Base-by-base conservation (phyloP, 1,284 basidiomycete species). In the Microbotryum silenes-acaulis region DNA sequence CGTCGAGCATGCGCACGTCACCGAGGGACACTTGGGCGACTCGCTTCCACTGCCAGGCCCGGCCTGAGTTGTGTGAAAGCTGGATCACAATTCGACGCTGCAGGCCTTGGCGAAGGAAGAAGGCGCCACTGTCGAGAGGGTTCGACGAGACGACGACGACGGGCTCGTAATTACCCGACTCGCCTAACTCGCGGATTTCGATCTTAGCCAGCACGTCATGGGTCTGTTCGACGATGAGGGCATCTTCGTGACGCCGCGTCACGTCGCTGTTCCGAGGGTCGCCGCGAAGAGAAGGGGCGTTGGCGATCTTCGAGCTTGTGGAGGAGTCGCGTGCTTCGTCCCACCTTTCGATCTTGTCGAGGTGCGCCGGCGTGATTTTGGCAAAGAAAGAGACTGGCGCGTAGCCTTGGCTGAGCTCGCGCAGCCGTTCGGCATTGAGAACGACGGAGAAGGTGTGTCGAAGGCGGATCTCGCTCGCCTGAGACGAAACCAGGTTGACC, bases 241-340 rank as follows among this genome's bases (percentile, higher is more conserved):
- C 91, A 42, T 83, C 90, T 76, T 97, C 91, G 25, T 90, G 89
- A 29, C 90, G 83, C 44, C 89, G 85, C 86, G 90, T 93, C n/a
- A 64, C 63, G 51, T 70, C 63, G 16, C 29, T 53, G 31, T 62
- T 53, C n/a, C 50, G 46, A 9, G 67, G 70, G 55, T 69, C 63
- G 49, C 61, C 62, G 5, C 66, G 64, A 23, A 69, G 56, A 2
- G 61, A 53, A 4, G 45, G 52, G 2, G 53, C 56, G n/a, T 59
- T 61, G 51, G 50, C 27, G 16, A 61, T 27, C 59, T 65, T 72
- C 67, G 66, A 83, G 82, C 60, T 83, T 80, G 65, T 50, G 23
- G 63, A 31, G 18, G 60, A 62, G 56, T 91, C 88, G 57, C 88
- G 83, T 79, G 89, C 80, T 72, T 91, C 87, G 72, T 94, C 91